Conservation (phyloP, 805 yeast species). For the Kazachstania kunashirensis region DNA sequence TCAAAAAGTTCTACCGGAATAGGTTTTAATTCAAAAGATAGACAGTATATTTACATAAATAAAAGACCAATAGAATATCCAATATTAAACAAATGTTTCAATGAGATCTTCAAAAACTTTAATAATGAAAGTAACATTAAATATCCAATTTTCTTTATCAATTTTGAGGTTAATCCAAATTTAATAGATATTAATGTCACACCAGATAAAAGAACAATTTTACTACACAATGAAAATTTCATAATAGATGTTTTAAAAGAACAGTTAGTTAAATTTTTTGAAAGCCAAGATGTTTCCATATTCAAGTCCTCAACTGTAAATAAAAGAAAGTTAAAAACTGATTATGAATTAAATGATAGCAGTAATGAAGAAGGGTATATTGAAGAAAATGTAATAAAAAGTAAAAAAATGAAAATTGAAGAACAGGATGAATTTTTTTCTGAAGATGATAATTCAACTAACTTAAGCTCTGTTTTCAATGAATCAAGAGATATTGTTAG, state of each 20-base stretch:
- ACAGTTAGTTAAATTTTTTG: slow-evolving; percentile 40
- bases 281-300: slow-evolving; percentile 14
- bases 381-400: background rate
- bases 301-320: slow-evolving; percentile 1
- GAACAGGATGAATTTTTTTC: background rate
- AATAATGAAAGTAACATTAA: slow-evolving; percentile 47
- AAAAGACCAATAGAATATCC: slow-evolving; percentile 61
- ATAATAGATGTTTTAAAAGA: slow-evolving; percentile 47
- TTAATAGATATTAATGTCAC: slow-evolving; percentile 78
- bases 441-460: background rate
- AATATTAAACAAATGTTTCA: slow-evolving; percentile 46
- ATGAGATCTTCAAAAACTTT: slow-evolving; percentile 63
- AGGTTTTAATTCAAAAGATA: slow-evolving; percentile 61
- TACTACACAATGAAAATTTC: slow-evolving; percentile 56
- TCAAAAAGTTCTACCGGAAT: slow-evolving; percentile 74
- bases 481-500: background rate
- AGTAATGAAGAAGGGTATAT: background rate
- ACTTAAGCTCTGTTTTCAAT: slow-evolving; percentile 2
- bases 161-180: slow-evolving; percentile 44
- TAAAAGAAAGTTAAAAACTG: slow-evolving; percentile 1
- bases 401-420: background rate
- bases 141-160: slow-evolving; percentile 56
- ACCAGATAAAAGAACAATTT: slow-evolving; percentile 75
- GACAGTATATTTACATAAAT: slow-evolving; percentile 70
- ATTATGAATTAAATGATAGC: background rate